Percentiles rank a stretch among this genome's conserved stretches.
Evolutionary conservation across 805 yeast species (phyloP).

Genomic region (Spathaspora gorwiae): DNA sequence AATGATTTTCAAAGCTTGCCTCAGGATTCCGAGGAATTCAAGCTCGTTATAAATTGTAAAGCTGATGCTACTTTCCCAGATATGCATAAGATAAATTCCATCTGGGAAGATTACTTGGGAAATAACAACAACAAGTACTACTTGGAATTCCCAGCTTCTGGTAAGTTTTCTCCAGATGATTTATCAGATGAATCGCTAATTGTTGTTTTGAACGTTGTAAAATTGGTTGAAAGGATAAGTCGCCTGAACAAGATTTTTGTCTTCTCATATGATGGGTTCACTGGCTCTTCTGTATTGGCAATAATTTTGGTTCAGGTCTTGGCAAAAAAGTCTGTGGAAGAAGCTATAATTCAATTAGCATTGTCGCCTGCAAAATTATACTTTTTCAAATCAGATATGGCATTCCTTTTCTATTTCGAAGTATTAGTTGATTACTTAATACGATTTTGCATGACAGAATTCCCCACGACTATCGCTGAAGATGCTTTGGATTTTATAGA

Average conservation of each 20-base stretch:
- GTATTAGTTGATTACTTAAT: conserved; percentile 18
- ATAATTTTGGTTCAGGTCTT: conserved; percentile 11
- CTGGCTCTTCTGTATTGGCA: conserved; percentile 27
- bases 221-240: conserved; percentile 18
- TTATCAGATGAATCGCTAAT: conserved; percentile 22
- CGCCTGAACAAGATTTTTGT: conserved; percentile 21
- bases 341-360: conserved; percentile 17
- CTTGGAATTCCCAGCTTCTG: conserved; percentile 32
- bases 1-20: conserved; percentile 23
- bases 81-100: conserved; percentile 24
- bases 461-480: conserved; percentile 4
- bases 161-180: conserved; percentile 16
- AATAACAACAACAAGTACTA: conserved; percentile 9
- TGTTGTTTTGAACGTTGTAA: conserved; percentile 25
- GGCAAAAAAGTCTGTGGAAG: conserved; percentile 15
- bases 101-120: conserved; percentile 7
- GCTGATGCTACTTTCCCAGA: conserved; percentile 53
- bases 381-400: conserved; percentile 25
- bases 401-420: conserved; percentile 26
- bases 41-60: conserved; percentile 51
- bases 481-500: conserved; percentile 3
- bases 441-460: conserved; percentile 2
- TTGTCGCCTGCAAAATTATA: conserved; percentile 19
- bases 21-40: conserved; percentile 33
- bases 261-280: conserved; percentile 35